These are phyloP conservation scores for Chimonanthus praecox DNA, from an alignment of 164 flowering plant species.

Conservation along the genomic window DNA sequence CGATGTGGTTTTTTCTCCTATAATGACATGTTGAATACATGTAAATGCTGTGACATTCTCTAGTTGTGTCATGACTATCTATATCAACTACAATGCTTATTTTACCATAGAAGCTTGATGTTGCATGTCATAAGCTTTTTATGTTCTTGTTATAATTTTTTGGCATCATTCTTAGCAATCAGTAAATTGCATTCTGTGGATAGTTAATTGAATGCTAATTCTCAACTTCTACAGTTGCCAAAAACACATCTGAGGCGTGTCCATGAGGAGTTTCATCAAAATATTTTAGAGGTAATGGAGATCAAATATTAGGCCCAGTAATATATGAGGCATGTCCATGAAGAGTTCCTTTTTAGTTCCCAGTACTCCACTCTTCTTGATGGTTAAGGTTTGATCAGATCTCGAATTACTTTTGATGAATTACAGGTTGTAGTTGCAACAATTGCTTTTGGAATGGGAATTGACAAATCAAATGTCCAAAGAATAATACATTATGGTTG, in stretches of 20 bases:
- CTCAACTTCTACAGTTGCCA: constrained; percentile 46
- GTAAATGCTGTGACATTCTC: not conserved
- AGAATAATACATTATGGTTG: constrained; percentile 94
- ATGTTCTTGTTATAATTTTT: too few species aligned
- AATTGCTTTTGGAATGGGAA: constrained; percentile 98
- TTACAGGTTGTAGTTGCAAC: constrained; percentile 89
- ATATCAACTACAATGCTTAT: not conserved
- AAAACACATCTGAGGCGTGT: constrained; percentile 69
- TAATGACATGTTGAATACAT: not conserved
- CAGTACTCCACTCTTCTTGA: too few species aligned
- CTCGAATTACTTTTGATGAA: not conserved
- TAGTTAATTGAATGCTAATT: not conserved
- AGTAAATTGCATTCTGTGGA: not conserved
- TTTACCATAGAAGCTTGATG: not conserved
- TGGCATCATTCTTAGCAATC: not conserved
- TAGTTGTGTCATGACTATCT: not conserved
- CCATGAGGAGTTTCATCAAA: constrained; percentile 75
- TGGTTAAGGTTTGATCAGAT: not conserved
- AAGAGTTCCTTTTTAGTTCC: too few species aligned
- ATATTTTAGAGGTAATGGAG: constrained; percentile 52
- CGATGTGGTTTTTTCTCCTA: not conserved
- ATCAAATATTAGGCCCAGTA: not conserved
- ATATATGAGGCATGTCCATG: too few species aligned
- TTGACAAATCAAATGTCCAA: constrained; percentile 82
- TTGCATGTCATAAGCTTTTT: not conserved